A percentile compares a stretch with the other conserved stretches of the same genome.
Evolutionary conservation across 768 basidiomycete species (phyloP).

Genomic region (Lanmaoa pseudosensibilis): DNA sequence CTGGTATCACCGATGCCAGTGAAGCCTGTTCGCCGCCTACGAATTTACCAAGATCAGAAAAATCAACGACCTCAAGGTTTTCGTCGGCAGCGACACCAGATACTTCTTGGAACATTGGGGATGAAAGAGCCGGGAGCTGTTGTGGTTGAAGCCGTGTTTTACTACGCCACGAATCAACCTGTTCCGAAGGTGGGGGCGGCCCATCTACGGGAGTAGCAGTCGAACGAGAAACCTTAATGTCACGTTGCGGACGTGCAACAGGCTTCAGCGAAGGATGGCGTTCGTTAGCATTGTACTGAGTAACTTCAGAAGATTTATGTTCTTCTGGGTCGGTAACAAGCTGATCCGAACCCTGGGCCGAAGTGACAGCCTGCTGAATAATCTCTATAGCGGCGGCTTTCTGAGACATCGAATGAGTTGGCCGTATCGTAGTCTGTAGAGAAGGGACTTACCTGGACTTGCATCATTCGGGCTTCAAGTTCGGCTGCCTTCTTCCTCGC

Average conservation of each 20-base stretch:
- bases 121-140: slow-evolving; percentile 35
- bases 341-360: slow-evolving; percentile 11
- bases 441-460: slow-evolving; percentile 20
- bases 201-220: slow-evolving; percentile 20
- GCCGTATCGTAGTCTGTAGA: slow-evolving; percentile 6
- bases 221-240: slow-evolving; percentile 7
- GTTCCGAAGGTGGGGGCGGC: slow-evolving; percentile 30
- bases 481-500: slow-evolving; percentile 79
- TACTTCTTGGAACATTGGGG: slow-evolving; percentile 33
- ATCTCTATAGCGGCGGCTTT: slow-evolving; percentile 42
- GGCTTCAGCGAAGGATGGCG: slow-evolving; percentile 38
- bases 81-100: slow-evolving; percentile 52
- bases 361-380: slow-evolving; percentile 48
- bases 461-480: slow-evolving; percentile 65
- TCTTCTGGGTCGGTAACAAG: slow-evolving; percentile 8
- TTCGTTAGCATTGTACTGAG: slow-evolving; percentile 20
- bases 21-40: slow-evolving; percentile 42
- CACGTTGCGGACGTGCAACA: slow-evolving; percentile 23
- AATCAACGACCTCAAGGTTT: slow-evolving; percentile 78
- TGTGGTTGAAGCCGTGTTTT: slow-evolving; percentile 37
- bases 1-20: slow-evolving; percentile 8
- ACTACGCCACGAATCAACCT: slow-evolving; percentile 67
- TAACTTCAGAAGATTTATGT: neutral
- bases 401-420: slow-evolving; percentile 21
- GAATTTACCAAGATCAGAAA: slow-evolving; percentile 72